Conservation (phyloP, 1,139 yeast genomes). For the Taiozyma sp. region DNA sequence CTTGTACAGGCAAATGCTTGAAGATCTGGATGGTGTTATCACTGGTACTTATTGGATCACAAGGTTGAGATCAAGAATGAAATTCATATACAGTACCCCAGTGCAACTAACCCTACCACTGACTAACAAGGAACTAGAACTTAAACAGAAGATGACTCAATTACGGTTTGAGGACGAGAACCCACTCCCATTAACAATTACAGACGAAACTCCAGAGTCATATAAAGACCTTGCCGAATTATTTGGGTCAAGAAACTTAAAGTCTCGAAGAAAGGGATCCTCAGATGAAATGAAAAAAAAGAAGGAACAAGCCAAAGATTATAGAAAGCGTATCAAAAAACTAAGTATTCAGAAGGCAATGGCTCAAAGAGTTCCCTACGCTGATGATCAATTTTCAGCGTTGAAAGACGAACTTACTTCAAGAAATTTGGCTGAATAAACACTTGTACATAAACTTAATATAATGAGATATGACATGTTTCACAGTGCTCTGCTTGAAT, state of each 20-base stretch:
- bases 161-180: conserved; percentile 4
- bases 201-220: conserved; percentile 1
- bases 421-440: conserved; percentile 7
- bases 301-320: conserved; percentile 8
- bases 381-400: conserved; percentile 15
- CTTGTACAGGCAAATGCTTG: conserved; percentile 20
- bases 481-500: no score
- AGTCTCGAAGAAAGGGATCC: neutral
- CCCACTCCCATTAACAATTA: conserved; percentile 5
- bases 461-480: neutral
- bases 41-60: conserved; percentile 24
- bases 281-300: conserved; percentile 1
- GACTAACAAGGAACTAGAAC: conserved; percentile 13
- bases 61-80: conserved; percentile 20
- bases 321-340: conserved; percentile 8
- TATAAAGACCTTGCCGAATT: conserved; percentile 6
- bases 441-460: neutral
- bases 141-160: conserved; percentile 3
- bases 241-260: conserved; percentile 10
- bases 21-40: conserved; percentile 12
- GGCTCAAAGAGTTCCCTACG: conserved; percentile 18
- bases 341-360: conserved; percentile 16
- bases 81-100: conserved; percentile 13
- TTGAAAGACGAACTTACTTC: conserved; percentile 14
- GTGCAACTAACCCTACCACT: conserved; percentile 14